Percentiles rank a stretch among this genome's conserved stretches.
These are phyloP conservation scores for Exophiala sp. DNA, from an alignment of 2,329 filamentous ascomycete species.

Conservation along the genomic window DNA sequence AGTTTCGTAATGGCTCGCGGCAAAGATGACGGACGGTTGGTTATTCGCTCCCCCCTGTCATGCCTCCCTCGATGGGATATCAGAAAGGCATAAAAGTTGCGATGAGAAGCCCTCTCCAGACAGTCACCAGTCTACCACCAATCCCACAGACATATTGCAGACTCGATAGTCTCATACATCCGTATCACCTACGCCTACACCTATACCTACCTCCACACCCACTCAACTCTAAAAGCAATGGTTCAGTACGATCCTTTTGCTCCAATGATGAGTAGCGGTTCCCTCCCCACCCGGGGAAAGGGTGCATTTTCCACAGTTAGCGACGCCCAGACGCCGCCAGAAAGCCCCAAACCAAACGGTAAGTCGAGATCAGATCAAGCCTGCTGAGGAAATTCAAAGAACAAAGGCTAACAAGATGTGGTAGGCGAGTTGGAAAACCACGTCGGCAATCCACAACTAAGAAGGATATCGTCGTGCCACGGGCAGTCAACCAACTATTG, in stretches of 20 bases:
- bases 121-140: conserved; percentile 4
- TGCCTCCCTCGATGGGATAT: not conserved
- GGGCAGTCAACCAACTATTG: conserved; percentile 7
- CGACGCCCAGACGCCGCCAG: not conserved
- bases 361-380: not conserved
- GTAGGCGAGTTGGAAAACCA: not conserved
- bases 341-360: conserved; percentile 5
- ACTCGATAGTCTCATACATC: not conserved
- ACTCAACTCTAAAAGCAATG: conserved; percentile 7
- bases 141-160: conserved; percentile 6
- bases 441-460: conserved; percentile 9
- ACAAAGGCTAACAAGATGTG: not conserved
- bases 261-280: conserved; percentile 5
- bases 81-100: conserved; percentile 11
- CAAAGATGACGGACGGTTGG: not conserved
- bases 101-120: not conserved
- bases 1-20: conserved; percentile 1
- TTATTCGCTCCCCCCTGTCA: not conserved
- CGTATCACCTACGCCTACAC: no score
- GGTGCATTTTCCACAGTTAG: not conserved
- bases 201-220: conserved; percentile 4
- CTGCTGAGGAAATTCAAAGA: not conserved
- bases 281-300: conserved; percentile 15
- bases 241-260: conserved; percentile 23
- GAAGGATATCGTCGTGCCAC: conserved; percentile 17